Percentiles rank a stretch among this genome's conserved stretches.
Evolutionary conservation across 129 eudicot species (phyloP).

Genomic region (Chrysanthemum lavandulifolium): DNA sequence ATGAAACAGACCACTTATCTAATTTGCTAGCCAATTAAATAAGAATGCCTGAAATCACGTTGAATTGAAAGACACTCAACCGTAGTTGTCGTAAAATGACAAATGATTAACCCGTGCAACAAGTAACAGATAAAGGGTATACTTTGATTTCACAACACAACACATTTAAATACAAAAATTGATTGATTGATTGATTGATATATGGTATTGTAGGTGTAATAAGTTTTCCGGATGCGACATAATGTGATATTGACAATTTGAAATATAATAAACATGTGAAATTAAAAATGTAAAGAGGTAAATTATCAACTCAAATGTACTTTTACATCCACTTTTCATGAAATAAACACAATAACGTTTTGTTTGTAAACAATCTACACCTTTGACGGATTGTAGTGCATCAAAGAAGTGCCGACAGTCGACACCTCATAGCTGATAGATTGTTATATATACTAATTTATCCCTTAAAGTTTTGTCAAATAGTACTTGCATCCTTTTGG

Average conservation of each 20-base stretch:
- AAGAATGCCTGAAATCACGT: not conserved
- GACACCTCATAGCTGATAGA: conserved; percentile 21
- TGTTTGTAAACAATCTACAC: not conserved
- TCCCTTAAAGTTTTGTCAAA: conserved; percentile 24
- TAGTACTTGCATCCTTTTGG: conserved; percentile 7
- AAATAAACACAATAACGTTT: not conserved
- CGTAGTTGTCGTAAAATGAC: not conserved
- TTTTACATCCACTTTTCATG: not conserved
- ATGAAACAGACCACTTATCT: not conserved
- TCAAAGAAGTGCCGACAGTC: conserved; percentile 12
- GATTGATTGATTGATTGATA: not conserved
- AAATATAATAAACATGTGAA: no score
- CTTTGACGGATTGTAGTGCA: not conserved
- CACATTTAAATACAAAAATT: no score
- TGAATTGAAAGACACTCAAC: not conserved
- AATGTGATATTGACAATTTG: no score
- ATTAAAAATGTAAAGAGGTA: no score
- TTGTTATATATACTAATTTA: conserved; percentile 14
- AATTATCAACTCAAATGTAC: not conserved
- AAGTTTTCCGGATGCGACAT: not conserved
- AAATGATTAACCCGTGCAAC: not conserved
- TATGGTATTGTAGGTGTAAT: not conserved
- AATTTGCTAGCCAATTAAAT: conserved; percentile 1
- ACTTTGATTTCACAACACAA: not conserved
- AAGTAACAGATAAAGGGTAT: conserved; percentile 3